These are phyloP conservation scores for Teratosphaeria epicoccoides DNA, from an alignment of 2,329 filamentous ascomycete species.

Conservation along the genomic window DNA sequence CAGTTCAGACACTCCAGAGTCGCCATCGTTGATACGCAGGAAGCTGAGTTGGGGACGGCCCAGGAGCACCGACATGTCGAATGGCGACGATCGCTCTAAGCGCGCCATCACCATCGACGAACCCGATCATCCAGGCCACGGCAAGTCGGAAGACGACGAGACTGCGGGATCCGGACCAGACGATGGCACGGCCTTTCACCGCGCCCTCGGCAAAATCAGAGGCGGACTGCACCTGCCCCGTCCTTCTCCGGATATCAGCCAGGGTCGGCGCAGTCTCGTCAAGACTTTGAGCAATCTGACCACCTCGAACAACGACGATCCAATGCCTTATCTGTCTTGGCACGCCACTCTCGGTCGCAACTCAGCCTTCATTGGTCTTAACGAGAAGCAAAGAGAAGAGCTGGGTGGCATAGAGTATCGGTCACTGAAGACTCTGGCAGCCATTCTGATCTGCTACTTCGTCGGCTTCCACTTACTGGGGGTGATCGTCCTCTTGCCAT, in stretches of 20 bases:
- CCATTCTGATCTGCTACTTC: slow-evolving; percentile 68
- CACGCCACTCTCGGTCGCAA: slow-evolving; percentile 87
- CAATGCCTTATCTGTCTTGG: slow-evolving; percentile 87
- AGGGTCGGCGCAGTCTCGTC: slow-evolving; percentile 18
- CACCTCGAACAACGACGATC: slow-evolving; percentile 42
- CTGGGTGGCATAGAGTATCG: slow-evolving; percentile 94
- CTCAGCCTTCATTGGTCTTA: slow-evolving; percentile 79
- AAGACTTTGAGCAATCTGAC: slow-evolving; percentile 50
- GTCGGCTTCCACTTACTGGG: slow-evolving; percentile 69
- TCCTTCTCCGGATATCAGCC: background rate
- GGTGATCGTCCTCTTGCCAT: slow-evolving; percentile 62
- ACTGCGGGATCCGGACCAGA: slow-evolving; percentile 3
- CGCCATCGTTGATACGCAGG: background rate
- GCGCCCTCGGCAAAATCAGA: slow-evolving; percentile 7
- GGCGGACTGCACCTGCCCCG: slow-evolving; percentile 2
- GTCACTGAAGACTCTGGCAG: slow-evolving; percentile 69
- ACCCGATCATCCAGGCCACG: slow-evolving; percentile 38
- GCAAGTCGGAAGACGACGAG: slow-evolving; percentile 9
- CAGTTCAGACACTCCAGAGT: slow-evolving; percentile 9
- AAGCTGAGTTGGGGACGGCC: background rate
- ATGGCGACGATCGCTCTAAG: slow-evolving; percentile 30
- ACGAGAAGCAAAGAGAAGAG: slow-evolving; percentile 84
- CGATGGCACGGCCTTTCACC: slow-evolving; percentile 2
- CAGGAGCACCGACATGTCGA: slow-evolving; percentile 10
- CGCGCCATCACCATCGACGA: slow-evolving; percentile 59